Evolutionary conservation across 306 rosid species (phyloP), one percentile per base, ranked within the genome.

Genomic region (Oemleria cerasiformis): DNA sequence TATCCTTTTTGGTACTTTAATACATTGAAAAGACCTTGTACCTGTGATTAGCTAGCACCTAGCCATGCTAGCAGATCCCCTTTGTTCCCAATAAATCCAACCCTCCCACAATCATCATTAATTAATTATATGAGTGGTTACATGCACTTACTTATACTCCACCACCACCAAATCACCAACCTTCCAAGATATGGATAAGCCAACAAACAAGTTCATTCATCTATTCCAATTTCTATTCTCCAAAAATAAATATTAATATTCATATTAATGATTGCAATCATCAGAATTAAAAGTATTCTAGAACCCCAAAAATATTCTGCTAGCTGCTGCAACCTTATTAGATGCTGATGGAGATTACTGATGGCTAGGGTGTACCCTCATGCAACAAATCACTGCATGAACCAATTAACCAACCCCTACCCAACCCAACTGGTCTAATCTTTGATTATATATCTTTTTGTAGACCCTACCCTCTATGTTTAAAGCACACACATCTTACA

Each of bases 351-450:
- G 57, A 51, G 57, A 51, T 23, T 0, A 51, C 57, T 51, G 5
- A n/a, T 51, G 57, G 57, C 6, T 30, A n/a, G 12, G 25, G 23
- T 51, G 5, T 2, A 30, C 36, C 36, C 36, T 2, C 36, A 30
- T 30, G 36, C 36, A 30, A 3, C 36, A 30, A 30, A 30, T 30
- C 36, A 30, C 36, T 30, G 36, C 36, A 30, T 58, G 42, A 59
- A 30, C 11, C 65, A 63, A 70, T 57, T 78, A 76, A 83, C 89
- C 79, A 81, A 90, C 88, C 74, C 13, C 65, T 77, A 80, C 78
- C 78, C 25, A 77, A 81, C 86, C 65, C 36, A 30, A 4, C 36
- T 30, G 36, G 36, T 30, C 78, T 58, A 13, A 56, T 43, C 43
- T 67, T 23, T 74, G 79, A 66, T 64, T 77, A 41, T 70, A 71